Conservation (phyloP, 495 filamentous ascomycete genomes). For the Aspergillus homomorphus region DNA sequence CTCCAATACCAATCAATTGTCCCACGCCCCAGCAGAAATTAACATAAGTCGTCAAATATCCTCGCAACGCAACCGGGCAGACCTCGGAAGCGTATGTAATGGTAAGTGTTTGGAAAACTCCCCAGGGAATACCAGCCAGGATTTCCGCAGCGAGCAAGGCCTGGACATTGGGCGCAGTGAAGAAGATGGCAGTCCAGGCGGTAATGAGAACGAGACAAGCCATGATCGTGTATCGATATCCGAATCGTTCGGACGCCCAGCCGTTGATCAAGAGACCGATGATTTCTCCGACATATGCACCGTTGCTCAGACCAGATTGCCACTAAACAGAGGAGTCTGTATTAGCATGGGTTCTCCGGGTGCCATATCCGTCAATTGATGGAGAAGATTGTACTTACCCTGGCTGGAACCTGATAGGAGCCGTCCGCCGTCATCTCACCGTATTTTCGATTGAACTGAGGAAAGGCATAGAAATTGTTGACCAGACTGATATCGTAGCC, state of each 20-base stretch:
- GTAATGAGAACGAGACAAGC: slow-evolving; percentile 60
- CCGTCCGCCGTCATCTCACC: slow-evolving; percentile 54
- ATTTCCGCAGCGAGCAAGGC: slow-evolving; percentile 71
- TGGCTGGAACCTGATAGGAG: slow-evolving; percentile 63
- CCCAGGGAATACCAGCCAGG: slow-evolving; percentile 76
- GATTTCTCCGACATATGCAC: slow-evolving; percentile 62
- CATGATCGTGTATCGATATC: slow-evolving; percentile 71
- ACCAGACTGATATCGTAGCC: slow-evolving; percentile 56
- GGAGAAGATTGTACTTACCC: slow-evolving; percentile 28
- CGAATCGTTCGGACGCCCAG: slow-evolving; percentile 70
- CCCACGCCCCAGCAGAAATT: slow-evolving; percentile 82
- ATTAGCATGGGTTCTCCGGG: slow-evolving; percentile 1
- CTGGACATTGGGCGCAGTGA: slow-evolving; percentile 68
- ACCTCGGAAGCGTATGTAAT: slow-evolving; percentile 82
- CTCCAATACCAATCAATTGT: slow-evolving; percentile 70
- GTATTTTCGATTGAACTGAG: slow-evolving; percentile 65
- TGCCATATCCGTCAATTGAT: neutral
- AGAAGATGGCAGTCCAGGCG: slow-evolving; percentile 73
- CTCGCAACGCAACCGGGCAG: slow-evolving; percentile 66
- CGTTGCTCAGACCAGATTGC: slow-evolving; percentile 76
- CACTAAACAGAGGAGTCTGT: slow-evolving; percentile 41
- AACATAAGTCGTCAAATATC: slow-evolving; percentile 75
- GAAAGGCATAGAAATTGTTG: slow-evolving; percentile 49
- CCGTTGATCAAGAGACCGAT: slow-evolving; percentile 76
- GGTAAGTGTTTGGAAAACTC: slow-evolving; percentile 76